Base-by-base conservation (phyloP, 257 asterid genomes). In the Plectranthus barbatus region DNA sequence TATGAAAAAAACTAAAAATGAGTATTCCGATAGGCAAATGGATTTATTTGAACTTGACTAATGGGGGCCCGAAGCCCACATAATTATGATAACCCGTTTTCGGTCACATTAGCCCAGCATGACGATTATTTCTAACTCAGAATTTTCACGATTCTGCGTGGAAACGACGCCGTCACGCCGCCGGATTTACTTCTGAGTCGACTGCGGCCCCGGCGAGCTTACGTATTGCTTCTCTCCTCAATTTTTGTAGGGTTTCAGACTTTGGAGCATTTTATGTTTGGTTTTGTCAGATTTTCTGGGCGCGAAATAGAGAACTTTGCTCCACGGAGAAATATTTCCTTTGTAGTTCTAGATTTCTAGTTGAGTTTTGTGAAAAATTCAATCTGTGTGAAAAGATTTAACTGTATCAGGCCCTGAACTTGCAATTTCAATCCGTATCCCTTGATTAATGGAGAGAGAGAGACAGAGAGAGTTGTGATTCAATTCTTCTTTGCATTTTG, bases 161-260 rank as follows among this genome's bases (percentile, higher is more conserved):
- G 20, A 26, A 42, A 65, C 56, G 64, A 56, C 73, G 71, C 77
- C 70, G 39, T 74, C 36, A 7, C 41, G 21, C 69, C 34, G 17
- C 19, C 57, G 70, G 31, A 34, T 23, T 58, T 0, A n/a, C 58
- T 23, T 46, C 44, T 57, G 33, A 65, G 37, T 41, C 56, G 49
- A 37, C 67, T 29, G 37, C 63, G 40, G 64, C 69, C 54, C 52
- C 65, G 68, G 68, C 15, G 66, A 40, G 29, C 42, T 36, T 14
- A 64, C 72, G 69, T 72, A 44, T 45, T 31, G 34, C 24, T 12
- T 23, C 1, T 46, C 20, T 34, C 4, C 9, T 40, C 39, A 19
- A 9, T 11, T 13, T 39, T 62, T 37, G 3, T 7, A 39, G 1
- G n/a, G 56, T 36, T 26, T 34, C 36, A 24, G 17, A 42, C 12